Base-by-base conservation (phyloP, 1,284 basidiomycete genomes). In the Apiotrichum domesticum region DNA sequence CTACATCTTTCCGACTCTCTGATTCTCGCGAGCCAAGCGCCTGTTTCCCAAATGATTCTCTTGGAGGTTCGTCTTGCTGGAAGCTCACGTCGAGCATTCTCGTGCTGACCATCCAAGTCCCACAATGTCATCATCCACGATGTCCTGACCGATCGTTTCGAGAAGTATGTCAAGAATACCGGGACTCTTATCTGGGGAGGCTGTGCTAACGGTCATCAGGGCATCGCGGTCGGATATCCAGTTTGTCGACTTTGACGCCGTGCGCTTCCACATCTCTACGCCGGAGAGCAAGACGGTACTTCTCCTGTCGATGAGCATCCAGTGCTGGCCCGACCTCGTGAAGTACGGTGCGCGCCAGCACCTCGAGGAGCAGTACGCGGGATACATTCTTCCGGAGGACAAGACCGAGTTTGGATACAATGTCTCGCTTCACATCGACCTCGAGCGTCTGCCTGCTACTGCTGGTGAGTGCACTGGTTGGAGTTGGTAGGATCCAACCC, bases 231-330 rank as follows among this genome's bases (percentile, higher is more conserved):
- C 96, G 59, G 96, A 98, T 78, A 88, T 98, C 59, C 85, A 90
- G 59, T 98, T 98, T 67, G 94, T 97, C 55, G 95, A 98, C 79
- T 98, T 93, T 71, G 96, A 99, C 77, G 89, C 91, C 51, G 94
- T 98, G 52, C 84, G 92, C 49, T 98, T 98, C 79, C 93, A 89
- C 74, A 78, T 98, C 53, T 89, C 88, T 10, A 93, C 91, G 0
- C 87, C 88, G 3, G 85, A 90, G 44, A 85, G 86, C 70, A 92
- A 92, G 66, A 81, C 79, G 74, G 87, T 87, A 2, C 77, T 84
- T 2, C 80, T 90, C 41, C 83, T 99, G 14, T 97, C 94, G 39
- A 98, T 99, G 91, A 87, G 87, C 75, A 94, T 98, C 64, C 86
- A 88, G 55, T 99, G 96, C 80, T 99, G 95, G 95, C 83, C 87